Percentiles rank a stretch among this genome's conserved stretches.
Evolutionary conservation across 2,329 filamentous ascomycete species (phyloP).

Genomic region (Claviceps sp.): DNA sequence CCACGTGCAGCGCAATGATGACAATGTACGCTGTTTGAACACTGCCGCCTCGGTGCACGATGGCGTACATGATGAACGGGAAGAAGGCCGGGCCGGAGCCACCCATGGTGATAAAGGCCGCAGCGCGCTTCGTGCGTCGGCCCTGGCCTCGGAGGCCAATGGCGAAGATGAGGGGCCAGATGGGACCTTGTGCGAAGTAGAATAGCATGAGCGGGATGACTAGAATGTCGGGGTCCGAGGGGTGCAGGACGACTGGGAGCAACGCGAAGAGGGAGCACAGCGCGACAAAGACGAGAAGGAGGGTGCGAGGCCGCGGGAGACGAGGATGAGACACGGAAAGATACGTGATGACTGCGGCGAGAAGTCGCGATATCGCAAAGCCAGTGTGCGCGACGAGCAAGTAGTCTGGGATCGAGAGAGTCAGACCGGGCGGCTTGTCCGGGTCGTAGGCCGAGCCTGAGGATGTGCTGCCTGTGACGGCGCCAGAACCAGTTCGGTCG

Average conservation of each 20-base stretch:
- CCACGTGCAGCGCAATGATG: slow-evolving; percentile 38
- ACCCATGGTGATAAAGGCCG: slow-evolving; percentile 64
- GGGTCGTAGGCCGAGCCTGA: slow-evolving; percentile 16
- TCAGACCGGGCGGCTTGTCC: slow-evolving; percentile 30
- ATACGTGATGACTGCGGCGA: slow-evolving; percentile 51
- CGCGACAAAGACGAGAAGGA: slow-evolving; percentile 49
- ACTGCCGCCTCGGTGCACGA: slow-evolving; percentile 43
- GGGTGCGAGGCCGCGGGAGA: slow-evolving; percentile 53
- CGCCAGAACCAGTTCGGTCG: slow-evolving; percentile 10
- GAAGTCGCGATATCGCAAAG: slow-evolving; percentile 63
- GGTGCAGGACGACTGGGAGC: slow-evolving; percentile 31
- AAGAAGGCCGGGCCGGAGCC: slow-evolving; percentile 61
- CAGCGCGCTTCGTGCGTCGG: slow-evolving; percentile 64
- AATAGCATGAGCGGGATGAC: slow-evolving; percentile 53
- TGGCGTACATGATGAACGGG: slow-evolving; percentile 60
- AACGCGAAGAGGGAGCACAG: slow-evolving; percentile 46
- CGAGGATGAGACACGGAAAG: slow-evolving; percentile 31
- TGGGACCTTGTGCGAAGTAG: slow-evolving; percentile 70
- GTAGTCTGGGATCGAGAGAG: slow-evolving; percentile 47
- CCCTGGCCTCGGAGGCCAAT: slow-evolving; percentile 70
- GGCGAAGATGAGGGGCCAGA: slow-evolving; percentile 72
- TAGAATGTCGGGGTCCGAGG: slow-evolving; percentile 33
- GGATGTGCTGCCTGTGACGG: slow-evolving; percentile 11
- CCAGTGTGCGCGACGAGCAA: slow-evolving; percentile 58
- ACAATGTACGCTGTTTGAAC: slow-evolving; percentile 53